A percentile compares a stretch with the other conserved stretches of the same genome.
Conservation (phyloP, 345 rosid species). For the Bruguiera gymnorhiza region DNA sequence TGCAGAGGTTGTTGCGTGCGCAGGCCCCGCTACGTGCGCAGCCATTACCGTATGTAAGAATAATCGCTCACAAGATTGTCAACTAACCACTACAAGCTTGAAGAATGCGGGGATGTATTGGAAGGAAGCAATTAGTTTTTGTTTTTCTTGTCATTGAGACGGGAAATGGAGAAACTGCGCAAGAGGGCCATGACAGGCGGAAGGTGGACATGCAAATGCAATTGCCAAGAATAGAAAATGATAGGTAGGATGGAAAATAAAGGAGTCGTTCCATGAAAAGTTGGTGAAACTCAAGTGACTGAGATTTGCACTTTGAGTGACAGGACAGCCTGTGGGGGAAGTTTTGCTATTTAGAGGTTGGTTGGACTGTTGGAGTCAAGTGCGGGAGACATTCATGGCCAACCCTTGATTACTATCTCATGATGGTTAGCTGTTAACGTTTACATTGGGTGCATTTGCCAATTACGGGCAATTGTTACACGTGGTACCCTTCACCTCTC, state of each 20-base stretch:
- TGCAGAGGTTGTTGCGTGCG: constrained; percentile 10
- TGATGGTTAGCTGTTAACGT: not conserved
- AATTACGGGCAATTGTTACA: not conserved
- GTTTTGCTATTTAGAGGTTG: not conserved
- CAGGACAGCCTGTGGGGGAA: not conserved
- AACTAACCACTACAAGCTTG: not conserved
- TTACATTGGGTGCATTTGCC: not conserved
- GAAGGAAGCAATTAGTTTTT: not conserved
- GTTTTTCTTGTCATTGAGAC: not conserved
- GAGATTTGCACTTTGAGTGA: not conserved
- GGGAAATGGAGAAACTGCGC: not conserved
- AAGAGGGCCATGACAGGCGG: not conserved
- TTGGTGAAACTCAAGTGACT: not conserved
- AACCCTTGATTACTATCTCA: constrained; percentile 1
- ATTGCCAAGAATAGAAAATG: constrained; percentile 4
- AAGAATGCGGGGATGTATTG: not conserved
- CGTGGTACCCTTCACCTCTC: not conserved
- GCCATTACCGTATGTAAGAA: constrained; percentile 16
- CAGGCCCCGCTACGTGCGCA: constrained; percentile 22
- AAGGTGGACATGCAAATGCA: not conserved
- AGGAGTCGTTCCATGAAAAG: not conserved
- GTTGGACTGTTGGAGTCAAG: not conserved
- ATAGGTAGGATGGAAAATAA: not conserved
- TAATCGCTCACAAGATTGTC: not conserved
- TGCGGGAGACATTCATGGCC: constrained; percentile 17